These are phyloP conservation scores for Lipomyces yamanashiensis DNA, from an alignment of 805 yeast genomes.

Conservation along the genomic window DNA sequence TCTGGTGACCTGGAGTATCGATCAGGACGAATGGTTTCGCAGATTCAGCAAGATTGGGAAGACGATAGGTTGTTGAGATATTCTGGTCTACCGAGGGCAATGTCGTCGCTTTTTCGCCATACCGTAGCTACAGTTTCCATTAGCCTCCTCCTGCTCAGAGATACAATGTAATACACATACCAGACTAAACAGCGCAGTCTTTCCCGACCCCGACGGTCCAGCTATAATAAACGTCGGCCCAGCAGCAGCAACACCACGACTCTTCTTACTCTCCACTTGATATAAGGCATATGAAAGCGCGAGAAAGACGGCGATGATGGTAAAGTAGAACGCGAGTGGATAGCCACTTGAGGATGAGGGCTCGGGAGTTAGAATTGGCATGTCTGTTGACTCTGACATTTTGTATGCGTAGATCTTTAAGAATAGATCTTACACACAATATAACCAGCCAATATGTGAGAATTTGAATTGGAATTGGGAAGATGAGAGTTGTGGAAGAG, in stretches of 20 bases:
- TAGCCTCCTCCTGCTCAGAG: neutral
- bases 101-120: conserved; percentile 43
- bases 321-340: conserved; percentile 12
- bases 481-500: no score
- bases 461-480: no score
- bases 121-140: conserved; percentile 25
- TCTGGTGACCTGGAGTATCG: conserved; percentile 89
- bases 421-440: no score
- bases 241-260: conserved; percentile 25
- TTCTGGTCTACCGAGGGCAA: conserved; percentile 61
- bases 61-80: conserved; percentile 45
- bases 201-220: conserved; percentile 70
- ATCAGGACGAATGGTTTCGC: conserved; percentile 56
- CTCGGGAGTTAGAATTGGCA: neutral
- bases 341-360: neutral
- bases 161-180: conserved; percentile 20
- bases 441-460: no score
- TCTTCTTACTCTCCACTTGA: conserved; percentile 4
- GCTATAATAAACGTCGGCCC: conserved; percentile 63
- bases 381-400: neutral
- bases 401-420: neutral
- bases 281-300: conserved; percentile 4
- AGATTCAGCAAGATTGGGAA: conserved; percentile 50
- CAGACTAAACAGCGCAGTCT: conserved; percentile 59
- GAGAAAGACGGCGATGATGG: conserved; percentile 1